phyloP scores from a whole-genome alignment of 805 yeast species.

The Priceomyces carsonii region DNA sequence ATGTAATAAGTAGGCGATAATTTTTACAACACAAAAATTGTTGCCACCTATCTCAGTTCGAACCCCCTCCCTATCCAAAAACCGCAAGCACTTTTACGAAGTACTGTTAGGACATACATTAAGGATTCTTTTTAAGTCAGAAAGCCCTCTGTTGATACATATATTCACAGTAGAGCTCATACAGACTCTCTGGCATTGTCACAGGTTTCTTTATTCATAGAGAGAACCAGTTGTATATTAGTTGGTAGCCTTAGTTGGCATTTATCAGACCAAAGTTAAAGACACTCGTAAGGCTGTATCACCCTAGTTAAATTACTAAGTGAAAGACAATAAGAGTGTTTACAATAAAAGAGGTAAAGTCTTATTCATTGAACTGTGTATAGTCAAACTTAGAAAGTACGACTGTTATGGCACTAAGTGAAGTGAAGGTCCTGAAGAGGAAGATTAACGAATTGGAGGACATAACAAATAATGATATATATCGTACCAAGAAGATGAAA shows the following conservation, averaged over 20 bases:
- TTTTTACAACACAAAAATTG: conserved; percentile 5
- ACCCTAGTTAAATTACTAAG: too few species aligned
- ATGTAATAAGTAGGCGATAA: conserved; percentile 9
- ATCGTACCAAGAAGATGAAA: conserved; percentile 25
- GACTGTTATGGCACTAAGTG: conserved; percentile 37
- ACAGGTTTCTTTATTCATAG: too few species aligned
- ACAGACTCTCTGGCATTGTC: too few species aligned
- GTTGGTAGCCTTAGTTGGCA: conserved; percentile 11
- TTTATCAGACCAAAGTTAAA: conserved; percentile 5
- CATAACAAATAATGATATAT: conserved; percentile 30
- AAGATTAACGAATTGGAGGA: conserved; percentile 38
- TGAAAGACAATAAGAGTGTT: too few species aligned
- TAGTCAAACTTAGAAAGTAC: too few species aligned
- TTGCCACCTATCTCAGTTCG: conserved; percentile 9
- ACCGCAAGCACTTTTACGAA: conserved; percentile 1
- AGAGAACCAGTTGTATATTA: conserved; percentile 6
- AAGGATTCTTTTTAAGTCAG: conserved; percentile 1
- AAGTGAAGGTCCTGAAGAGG: conserved; percentile 27
- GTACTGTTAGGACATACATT: neutral
- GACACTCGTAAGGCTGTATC: too few species aligned
- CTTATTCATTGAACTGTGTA: too few species aligned
- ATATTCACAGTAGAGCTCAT: neutral
- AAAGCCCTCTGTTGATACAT: conserved; percentile 2
- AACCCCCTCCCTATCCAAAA: conserved; percentile 9
- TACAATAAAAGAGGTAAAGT: too few species aligned